These are phyloP conservation scores for Pachysolen tannophilus DNA, from an alignment of 805 yeast species.

Conservation along the genomic window DNA sequence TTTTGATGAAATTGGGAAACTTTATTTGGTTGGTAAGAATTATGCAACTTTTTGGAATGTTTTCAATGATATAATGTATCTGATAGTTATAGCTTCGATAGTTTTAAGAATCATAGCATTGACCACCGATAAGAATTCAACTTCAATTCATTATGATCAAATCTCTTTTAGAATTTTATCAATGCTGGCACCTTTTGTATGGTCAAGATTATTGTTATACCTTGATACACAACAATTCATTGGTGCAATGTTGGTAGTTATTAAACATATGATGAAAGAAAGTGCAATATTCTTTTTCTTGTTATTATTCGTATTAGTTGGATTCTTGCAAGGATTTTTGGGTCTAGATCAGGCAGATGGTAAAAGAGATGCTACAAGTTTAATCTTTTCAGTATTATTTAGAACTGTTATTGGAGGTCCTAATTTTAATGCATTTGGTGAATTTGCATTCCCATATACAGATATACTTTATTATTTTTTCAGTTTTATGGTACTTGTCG, in stretches of 20 bases:
- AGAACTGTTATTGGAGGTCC: slow-evolving; percentile 72
- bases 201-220: slow-evolving; percentile 70
- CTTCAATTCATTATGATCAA: slow-evolving; percentile 33
- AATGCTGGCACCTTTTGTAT: slow-evolving; percentile 79
- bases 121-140: slow-evolving; percentile 18
- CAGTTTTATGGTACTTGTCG: slow-evolving; percentile 66
- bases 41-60: slow-evolving; percentile 75
- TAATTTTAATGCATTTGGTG: slow-evolving; percentile 58
- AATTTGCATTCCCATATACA: slow-evolving; percentile 82
- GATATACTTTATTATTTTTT: slow-evolving; percentile 69
- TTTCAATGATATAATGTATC: slow-evolving; percentile 66
- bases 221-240: slow-evolving; percentile 76
- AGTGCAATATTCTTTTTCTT: slow-evolving; percentile 76
- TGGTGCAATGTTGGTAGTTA: slow-evolving; percentile 82
- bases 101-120: slow-evolving; percentile 42
- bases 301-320: slow-evolving; percentile 60
- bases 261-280: slow-evolving; percentile 82
- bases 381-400: slow-evolving; percentile 55
- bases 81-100: slow-evolving; percentile 44
- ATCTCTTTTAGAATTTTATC: slow-evolving; percentile 65
- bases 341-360: slow-evolving; percentile 90
- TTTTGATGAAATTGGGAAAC: slow-evolving; percentile 59
- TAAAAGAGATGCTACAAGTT: slow-evolving; percentile 60
- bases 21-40: slow-evolving; percentile 67
- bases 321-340: slow-evolving; percentile 79